Evolutionary conservation across 129 eudicot genomes (phyloP).

Genomic region (carrot (Daucus carota)): DNA sequence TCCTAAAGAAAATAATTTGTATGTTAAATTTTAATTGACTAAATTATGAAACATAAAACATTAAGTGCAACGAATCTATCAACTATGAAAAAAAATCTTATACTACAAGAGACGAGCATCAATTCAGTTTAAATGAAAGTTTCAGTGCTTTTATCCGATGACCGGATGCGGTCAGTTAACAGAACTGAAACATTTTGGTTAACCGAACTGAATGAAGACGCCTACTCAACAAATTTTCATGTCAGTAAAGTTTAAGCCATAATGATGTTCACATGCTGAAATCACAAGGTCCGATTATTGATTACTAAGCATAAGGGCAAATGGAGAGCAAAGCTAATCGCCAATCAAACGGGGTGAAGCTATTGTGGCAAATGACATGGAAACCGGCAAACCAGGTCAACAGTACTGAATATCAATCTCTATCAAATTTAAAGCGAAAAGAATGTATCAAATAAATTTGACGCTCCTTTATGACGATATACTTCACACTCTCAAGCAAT

Average conservation of each 20-base stretch:
- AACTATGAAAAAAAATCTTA: neutral
- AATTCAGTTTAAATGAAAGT: neutral
- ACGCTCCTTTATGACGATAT: no score
- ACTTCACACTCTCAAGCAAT: no score
- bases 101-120: neutral
- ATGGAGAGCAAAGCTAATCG: neutral
- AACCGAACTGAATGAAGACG: no score
- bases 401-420: neutral
- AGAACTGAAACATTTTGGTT: no score
- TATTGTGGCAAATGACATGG: neutral
- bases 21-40: neutral
- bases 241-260: neutral
- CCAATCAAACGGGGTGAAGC: neutral
- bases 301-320: neutral
- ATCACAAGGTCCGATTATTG: neutral
- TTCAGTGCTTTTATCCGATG: neutral
- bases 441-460: neutral
- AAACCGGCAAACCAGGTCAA: neutral
- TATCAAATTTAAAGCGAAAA: neutral
- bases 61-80: neutral
- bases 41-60: neutral
- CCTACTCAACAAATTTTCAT: no score
- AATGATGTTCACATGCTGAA: neutral
- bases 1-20: slow-evolving; percentile 35
- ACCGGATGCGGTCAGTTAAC: no score